Conservation (phyloP, 495 filamentous ascomycete genomes). For the Lophiotrema nucula region DNA sequence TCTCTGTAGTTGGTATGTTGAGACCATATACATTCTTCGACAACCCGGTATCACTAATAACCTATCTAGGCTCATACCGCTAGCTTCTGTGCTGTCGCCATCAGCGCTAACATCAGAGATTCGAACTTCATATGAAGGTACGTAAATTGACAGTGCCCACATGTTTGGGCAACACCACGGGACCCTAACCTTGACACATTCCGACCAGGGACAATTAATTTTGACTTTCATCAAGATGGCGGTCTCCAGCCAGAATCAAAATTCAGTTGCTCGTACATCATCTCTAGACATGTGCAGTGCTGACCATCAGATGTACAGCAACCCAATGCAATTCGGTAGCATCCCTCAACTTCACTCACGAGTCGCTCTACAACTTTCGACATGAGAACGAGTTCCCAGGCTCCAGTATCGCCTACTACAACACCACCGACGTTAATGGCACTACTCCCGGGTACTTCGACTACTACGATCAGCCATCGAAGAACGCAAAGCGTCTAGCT, state of each 20-base stretch:
- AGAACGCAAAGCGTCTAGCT: constrained; percentile 31
- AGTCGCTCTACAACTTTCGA: constrained; percentile 30
- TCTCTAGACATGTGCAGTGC: no score
- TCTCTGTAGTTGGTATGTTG: constrained; percentile 38
- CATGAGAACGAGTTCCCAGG: constrained; percentile 34
- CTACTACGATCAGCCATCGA: constrained; percentile 44
- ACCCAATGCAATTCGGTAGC: constrained; percentile 32
- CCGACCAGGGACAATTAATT: no score
- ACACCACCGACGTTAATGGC: constrained; percentile 39
- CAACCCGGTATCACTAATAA: constrained; percentile 5
- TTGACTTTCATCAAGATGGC: no score
- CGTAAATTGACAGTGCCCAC: neutral
- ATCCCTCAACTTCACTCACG: constrained; percentile 38
- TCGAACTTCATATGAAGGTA: neutral
- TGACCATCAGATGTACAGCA: no score
- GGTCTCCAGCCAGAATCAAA: no score
- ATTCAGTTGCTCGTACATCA: no score
- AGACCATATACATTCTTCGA: neutral
- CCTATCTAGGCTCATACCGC: constrained; percentile 41
- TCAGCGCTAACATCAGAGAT: constrained; percentile 41
- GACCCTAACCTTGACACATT: no score
- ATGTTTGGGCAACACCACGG: no score
- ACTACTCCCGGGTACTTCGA: constrained; percentile 28
- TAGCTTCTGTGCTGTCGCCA: constrained; percentile 44
- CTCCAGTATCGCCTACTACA: constrained; percentile 38